Conservation (phyloP, 257 asterid species). For the Cinchona pubescens region DNA sequence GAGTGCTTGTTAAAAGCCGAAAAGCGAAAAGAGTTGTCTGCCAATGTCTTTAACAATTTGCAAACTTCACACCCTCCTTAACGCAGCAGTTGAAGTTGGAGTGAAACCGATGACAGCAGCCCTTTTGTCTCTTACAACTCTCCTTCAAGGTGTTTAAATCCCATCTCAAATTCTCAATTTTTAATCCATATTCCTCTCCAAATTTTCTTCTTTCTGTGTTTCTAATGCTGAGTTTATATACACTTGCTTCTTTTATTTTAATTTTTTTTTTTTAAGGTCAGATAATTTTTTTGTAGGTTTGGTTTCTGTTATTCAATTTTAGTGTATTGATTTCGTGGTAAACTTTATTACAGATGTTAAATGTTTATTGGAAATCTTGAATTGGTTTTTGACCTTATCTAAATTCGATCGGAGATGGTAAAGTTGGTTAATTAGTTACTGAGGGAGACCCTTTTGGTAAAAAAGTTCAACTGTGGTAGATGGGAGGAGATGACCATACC, state of each 20-base stretch:
- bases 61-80: neutral
- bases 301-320: neutral
- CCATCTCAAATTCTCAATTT: neutral
- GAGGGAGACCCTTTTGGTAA: neutral
- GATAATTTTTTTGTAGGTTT: neutral
- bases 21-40: neutral
- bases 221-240: neutral
- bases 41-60: neutral
- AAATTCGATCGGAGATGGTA: neutral
- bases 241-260: neutral
- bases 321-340: neutral
- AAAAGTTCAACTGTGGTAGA: neutral
- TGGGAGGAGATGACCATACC: neutral
- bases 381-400: too few species aligned
- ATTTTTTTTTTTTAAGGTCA: too few species aligned
- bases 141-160: slow-evolving; percentile 3
- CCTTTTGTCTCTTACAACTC: neutral
- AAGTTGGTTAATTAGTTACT: neutral
- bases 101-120: neutral
- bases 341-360: neutral
- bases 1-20: neutral
- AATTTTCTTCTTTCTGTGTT: too few species aligned
- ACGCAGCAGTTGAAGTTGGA: neutral
- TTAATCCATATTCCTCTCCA: neutral
- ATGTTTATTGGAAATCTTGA: neutral